Evolutionary conservation across 176 grass and related monocot species (phyloP), one percentile per base, ranked within the genome.

Genomic region (Poa pratensis): DNA sequence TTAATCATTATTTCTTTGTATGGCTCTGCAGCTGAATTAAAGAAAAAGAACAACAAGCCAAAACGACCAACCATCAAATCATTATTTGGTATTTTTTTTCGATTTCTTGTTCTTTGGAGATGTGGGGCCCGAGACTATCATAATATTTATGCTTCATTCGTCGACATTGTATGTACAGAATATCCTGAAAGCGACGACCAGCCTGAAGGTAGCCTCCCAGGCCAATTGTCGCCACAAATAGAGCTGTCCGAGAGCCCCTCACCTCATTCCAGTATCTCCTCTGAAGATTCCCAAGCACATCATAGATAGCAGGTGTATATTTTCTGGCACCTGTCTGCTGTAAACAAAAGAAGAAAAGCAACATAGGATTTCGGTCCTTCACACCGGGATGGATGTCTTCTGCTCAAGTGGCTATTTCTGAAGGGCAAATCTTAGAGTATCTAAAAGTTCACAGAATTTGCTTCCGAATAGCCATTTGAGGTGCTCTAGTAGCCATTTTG

Each of bases 21-120:
- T 86, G 46, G 26, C 14, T 39, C 82, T 84, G 80, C 82, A 94
- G 92, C 89, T 66, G 87, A 94, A 60, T 72, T 91, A 52, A 94
- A 88, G 89, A 94, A 91, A 82, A 94, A 87, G 75, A 84, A 42
- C 58, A 86, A 79, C 59, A 94, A 88, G 53, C 87, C 92, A 80
- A 94, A 83, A 61, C 49, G 92, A 45, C 92, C 89, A 73, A 91
- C 89, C 48, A 89, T 94, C 66, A 94, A 92, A 87, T 89, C 92
- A 58, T 87, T 94, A 54, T 94, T 94, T 68, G 92, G 92, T 94
- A 94, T 28, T 50, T 18, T 8, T 53, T 9, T 67, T 3, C 3
- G 26, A 34, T 8, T 19, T 20, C 49, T 35, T 55, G 24, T 28
- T 24, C n/a, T 49, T 34, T 28, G 2, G 19, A 26, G 60, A 76